Percentiles rank a stretch among this genome's conserved stretches.
Conservation (phyloP, 495 filamentous ascomycete species). For the Aspergillus leporis region DNA sequence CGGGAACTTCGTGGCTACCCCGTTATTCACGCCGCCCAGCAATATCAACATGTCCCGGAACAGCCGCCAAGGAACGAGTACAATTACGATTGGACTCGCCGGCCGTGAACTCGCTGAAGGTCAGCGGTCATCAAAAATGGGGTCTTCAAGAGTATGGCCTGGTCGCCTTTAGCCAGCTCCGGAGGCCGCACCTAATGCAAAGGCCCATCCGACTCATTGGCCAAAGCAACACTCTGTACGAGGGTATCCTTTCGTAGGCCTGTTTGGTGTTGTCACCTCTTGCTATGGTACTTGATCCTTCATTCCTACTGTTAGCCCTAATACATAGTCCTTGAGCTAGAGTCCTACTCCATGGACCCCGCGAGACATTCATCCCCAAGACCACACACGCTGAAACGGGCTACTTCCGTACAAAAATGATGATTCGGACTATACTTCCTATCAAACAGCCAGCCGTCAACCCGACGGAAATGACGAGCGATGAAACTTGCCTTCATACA, state of each 20-base stretch:
- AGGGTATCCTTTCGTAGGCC: neutral
- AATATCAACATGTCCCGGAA: slow-evolving; percentile 15
- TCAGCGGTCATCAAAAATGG: neutral
- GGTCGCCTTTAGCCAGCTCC: neutral
- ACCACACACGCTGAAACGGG: neutral
- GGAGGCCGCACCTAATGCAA: neutral
- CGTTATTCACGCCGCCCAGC: slow-evolving; percentile 12
- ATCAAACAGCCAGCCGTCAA: neutral
- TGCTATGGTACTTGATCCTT: neutral
- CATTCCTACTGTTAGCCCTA: neutral
- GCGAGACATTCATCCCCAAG: neutral
- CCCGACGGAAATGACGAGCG: neutral
- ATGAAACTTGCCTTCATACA: neutral
- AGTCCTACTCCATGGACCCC: neutral
- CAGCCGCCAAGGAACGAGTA: slow-evolving; percentile 15
- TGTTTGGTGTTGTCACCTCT: neutral
- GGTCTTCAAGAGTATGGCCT: neutral
- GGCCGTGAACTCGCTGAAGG: slow-evolving; percentile 7
- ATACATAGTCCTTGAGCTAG: neutral
- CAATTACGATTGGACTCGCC: slow-evolving; percentile 23
- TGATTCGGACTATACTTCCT: neutral
- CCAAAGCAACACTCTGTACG: neutral
- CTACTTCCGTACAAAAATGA: neutral
- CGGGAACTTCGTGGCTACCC: slow-evolving; percentile 15
- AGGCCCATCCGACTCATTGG: neutral